These are phyloP conservation scores for Xylariaceae sp. DNA, from an alignment of 2,329 filamentous ascomycete genomes.

Conservation along the genomic window DNA sequence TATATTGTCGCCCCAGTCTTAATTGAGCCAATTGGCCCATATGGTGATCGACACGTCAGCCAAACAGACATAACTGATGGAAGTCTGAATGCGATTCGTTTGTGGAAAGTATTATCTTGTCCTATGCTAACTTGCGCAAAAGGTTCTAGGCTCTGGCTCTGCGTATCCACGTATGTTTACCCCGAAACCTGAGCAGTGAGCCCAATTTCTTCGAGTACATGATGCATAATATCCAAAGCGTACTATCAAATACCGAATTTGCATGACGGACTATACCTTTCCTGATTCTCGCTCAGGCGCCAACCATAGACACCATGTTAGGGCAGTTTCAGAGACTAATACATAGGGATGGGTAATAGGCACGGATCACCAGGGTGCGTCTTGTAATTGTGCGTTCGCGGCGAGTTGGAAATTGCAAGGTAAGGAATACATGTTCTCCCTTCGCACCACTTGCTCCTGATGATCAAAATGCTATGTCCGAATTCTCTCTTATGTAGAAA, in stretches of 20 bases:
- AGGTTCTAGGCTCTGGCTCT: not conserved
- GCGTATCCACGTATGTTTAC: not conserved
- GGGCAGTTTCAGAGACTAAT: not conserved
- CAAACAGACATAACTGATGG: constrained; percentile 44
- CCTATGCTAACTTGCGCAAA: constrained; percentile 19
- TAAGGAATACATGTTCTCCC: constrained; percentile 18
- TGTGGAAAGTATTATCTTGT: not conserved
- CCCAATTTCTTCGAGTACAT: constrained; percentile 17
- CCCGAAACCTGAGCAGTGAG: not conserved
- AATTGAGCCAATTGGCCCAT: constrained; percentile 31
- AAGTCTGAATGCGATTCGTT: constrained; percentile 5
- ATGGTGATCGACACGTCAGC: constrained; percentile 54
- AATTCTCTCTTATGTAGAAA: constrained; percentile 58
- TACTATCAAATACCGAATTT: constrained; percentile 44
- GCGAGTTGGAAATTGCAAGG: constrained; percentile 18
- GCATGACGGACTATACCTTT: constrained; percentile 33
- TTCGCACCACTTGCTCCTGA: constrained; percentile 32
- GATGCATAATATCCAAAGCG: constrained; percentile 36
- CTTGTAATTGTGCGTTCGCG: not conserved
- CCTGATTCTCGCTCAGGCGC: not conserved
- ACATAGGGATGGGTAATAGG: not conserved
- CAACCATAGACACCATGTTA: not conserved
- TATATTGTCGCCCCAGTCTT: constrained; percentile 55
- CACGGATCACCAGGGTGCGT: not conserved
- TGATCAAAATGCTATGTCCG: constrained; percentile 80